Evolutionary conservation across 768 basidiomycete genomes (phyloP).

Genomic region (Lentinula edodes): DNA sequence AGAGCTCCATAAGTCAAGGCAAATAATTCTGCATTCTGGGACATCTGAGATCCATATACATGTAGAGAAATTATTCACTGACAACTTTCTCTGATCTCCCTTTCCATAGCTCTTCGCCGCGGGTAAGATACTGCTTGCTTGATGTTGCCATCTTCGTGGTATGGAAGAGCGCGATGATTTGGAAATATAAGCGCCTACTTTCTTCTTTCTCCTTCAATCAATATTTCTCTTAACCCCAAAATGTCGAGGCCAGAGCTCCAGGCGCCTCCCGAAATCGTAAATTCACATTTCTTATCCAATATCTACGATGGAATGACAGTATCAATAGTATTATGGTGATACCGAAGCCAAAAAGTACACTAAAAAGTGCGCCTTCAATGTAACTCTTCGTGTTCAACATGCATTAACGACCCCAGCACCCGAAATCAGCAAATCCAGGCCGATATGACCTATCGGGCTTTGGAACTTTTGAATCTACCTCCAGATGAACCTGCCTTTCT

Average conservation of each 20-base stretch:
- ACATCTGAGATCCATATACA: slow-evolving; percentile 15
- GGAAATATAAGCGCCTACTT: not conserved
- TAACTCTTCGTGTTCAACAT: slow-evolving; percentile 1
- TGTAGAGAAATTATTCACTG: slow-evolving; percentile 21
- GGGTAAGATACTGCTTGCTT: slow-evolving; percentile 79
- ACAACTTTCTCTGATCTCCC: slow-evolving; percentile 92
- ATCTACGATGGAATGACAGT: not conserved
- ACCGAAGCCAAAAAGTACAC: slow-evolving; percentile 95
- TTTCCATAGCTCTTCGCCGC: slow-evolving; percentile 97
- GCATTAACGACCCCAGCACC: slow-evolving; percentile 47
- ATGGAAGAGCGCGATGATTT: not conserved
- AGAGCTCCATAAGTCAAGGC: slow-evolving; percentile 95
- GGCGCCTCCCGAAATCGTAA: slow-evolving; percentile 88
- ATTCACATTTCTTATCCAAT: slow-evolving; percentile 15
- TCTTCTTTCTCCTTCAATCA: not conserved
- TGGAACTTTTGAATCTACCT: slow-evolving; percentile 85
- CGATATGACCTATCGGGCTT: slow-evolving; percentile 93
- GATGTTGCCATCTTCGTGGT: slow-evolving; percentile 55
- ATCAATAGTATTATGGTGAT: slow-evolving; percentile 89
- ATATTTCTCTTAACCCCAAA: not conserved
- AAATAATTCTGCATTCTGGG: slow-evolving; percentile 94
- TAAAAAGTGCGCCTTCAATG: slow-evolving; percentile 57
- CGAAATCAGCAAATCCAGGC: slow-evolving; percentile 96
- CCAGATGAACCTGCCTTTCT: slow-evolving; percentile 76
- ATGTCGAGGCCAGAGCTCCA: slow-evolving; percentile 89